phyloP scores from a whole-genome alignment of 805 yeast species.

The Wickerhamiella nectarea region DNA sequence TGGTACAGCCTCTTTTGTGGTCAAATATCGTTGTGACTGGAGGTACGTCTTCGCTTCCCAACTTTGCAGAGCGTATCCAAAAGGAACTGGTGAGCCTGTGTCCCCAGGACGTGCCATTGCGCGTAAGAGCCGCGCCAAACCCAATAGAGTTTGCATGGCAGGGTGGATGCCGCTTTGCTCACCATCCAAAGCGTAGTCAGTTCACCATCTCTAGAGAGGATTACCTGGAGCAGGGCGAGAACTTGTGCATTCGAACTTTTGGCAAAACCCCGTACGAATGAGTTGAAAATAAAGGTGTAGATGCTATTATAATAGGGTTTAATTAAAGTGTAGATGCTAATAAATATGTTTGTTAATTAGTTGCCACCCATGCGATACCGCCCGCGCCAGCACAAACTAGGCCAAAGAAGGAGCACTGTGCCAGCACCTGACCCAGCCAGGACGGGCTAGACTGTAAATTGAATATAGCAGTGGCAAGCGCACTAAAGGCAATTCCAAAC shows the following conservation, averaged over 20 bases:
- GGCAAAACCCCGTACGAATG: conserved; percentile 17
- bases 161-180: conserved; percentile 38
- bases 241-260: conserved; percentile 40
- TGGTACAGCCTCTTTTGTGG: conserved; percentile 52
- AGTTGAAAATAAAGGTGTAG: too few relatives aligned
- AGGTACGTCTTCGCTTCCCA: conserved; percentile 62
- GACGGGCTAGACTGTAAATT: conserved; percentile 32
- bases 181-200: conserved; percentile 29
- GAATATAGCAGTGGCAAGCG: conserved; percentile 34
- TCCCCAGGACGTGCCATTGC: conserved; percentile 24
- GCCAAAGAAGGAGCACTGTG: conserved; percentile 31
- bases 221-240: conserved; percentile 72
- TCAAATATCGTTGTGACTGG: conserved; percentile 74
- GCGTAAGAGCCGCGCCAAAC: conserved; percentile 23
- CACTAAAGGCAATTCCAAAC: conserved; percentile 31
- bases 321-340: not conserved
- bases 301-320: too few relatives aligned
- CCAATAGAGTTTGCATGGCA: conserved; percentile 43
- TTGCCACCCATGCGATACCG: conserved; percentile 27
- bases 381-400: conserved; percentile 33
- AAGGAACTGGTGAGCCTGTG: conserved; percentile 25
- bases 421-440: conserved; percentile 31
- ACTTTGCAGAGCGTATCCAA: conserved; percentile 45
- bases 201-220: conserved; percentile 62
- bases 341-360: conserved; percentile 1